phyloP scores from a whole-genome alignment of 495 filamentous ascomycete genomes.

The Cercophora samala region DNA sequence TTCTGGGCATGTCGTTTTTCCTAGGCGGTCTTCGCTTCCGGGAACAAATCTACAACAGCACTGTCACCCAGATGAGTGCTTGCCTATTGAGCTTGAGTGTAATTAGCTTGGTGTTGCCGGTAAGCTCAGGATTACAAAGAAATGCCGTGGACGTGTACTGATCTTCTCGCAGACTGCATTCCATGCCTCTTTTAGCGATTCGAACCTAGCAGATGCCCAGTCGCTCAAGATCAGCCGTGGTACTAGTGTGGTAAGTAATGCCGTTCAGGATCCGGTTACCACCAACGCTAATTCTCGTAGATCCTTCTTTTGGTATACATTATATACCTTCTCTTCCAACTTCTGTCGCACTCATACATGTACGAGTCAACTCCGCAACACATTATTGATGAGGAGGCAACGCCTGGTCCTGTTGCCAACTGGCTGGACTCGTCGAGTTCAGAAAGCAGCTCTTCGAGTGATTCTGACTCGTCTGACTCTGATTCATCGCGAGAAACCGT shows the following conservation, averaged over 20 bases:
- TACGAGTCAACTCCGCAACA: slow-evolving; percentile 85
- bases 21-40: slow-evolving; percentile 78
- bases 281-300: slow-evolving; percentile 12
- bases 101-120: slow-evolving; percentile 60
- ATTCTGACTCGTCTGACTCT: slow-evolving; percentile 58
- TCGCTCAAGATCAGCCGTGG: slow-evolving; percentile 81
- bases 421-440: slow-evolving; percentile 69
- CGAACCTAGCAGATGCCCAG: slow-evolving; percentile 55
- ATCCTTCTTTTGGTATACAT: slow-evolving; percentile 77
- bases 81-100: slow-evolving; percentile 83
- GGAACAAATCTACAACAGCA: slow-evolving; percentile 92
- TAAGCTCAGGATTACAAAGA: not conserved
- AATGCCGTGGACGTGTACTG: not conserved
- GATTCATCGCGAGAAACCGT: slow-evolving; percentile 66
- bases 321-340: slow-evolving; percentile 81
- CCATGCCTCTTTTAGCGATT: slow-evolving; percentile 70
- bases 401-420: slow-evolving; percentile 73
- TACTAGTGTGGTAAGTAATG: slow-evolving; percentile 58
- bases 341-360: slow-evolving; percentile 86
- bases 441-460: slow-evolving; percentile 53
- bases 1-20: slow-evolving; percentile 86
- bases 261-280: slow-evolving; percentile 19
- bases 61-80: slow-evolving; percentile 89
- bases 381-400: slow-evolving; percentile 82
- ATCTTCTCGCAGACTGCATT: slow-evolving; percentile 61